Base-by-base conservation (phyloP, 2,329 filamentous ascomycete genomes). In the Xylaria multiplex region DNA sequence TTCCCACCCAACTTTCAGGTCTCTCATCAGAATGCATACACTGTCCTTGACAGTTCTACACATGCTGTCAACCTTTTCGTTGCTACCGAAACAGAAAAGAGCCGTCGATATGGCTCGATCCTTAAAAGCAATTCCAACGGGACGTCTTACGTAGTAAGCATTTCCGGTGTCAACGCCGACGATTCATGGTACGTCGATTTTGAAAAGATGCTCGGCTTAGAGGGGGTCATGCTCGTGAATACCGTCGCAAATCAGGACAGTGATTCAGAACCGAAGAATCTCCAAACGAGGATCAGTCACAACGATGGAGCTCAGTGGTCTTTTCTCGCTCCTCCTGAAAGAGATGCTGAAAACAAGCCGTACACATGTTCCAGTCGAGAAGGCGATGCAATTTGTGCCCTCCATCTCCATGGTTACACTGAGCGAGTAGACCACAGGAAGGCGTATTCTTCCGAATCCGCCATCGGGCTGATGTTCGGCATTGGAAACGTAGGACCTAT, bases 111-210 rank as follows among this genome's bases (percentile, higher is more conserved):
- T 73, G 96, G 96, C 43, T 91, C 91, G 27, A 93, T 99, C 72
- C 88, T 99, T 79, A 99, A 98, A 86, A 97, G 93, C 76, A 99
- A 99, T 82, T 97, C 93, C 73, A 98, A 99, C 76, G 96, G 96
- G 60, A 99, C 96, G 0, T 96, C 92, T 1, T 99, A 97, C 75
- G 92, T 97, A 13, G 82, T 97, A 70, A 96, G 92, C 78, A 84
- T 96, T 27, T 83, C 87, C 55, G 88, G 88, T 22, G 93, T 98
- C 75, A 97, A 98, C 79, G 88, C 93, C 72, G 89, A 97, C 75
- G 81, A 85, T 13, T 72, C 77, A 1, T 93, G 90, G 49, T 97
- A 90, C 74, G 95, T 97, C 50, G 96, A 99, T 77, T 99, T 97
- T 78, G 96, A 99, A 78, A 97, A 97, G 82, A 93, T 97, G 83